Percentiles rank a stretch among this genome's conserved stretches.
Evolutionary conservation across 768 basidiomycete genomes (phyloP).

Genomic region (Zangia roseola): DNA sequence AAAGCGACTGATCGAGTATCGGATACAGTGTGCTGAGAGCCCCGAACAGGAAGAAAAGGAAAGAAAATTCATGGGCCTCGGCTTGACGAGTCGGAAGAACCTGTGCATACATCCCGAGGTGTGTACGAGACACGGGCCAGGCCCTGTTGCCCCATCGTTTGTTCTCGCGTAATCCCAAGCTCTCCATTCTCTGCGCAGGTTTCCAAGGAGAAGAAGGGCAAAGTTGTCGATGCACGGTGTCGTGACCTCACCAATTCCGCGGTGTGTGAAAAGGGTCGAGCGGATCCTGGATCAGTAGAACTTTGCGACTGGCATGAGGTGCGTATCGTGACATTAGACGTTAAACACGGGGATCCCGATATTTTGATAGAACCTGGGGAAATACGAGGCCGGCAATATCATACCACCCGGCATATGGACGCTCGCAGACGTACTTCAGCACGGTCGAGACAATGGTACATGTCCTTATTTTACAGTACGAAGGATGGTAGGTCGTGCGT

Average conservation of each 20-base stretch:
- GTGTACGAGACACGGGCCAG: slow-evolving; percentile 15
- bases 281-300: slow-evolving; percentile 86
- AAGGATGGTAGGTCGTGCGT: slow-evolving; percentile 71
- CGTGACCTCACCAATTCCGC: slow-evolving; percentile 89
- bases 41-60: slow-evolving; percentile 78
- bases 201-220: slow-evolving; percentile 97
- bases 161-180: neutral
- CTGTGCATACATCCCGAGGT: slow-evolving; percentile 95
- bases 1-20: slow-evolving; percentile 90
- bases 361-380: slow-evolving; percentile 67
- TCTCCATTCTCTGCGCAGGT: slow-evolving; percentile 49
- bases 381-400: slow-evolving; percentile 75
- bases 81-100: slow-evolving; percentile 94
- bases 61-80: slow-evolving; percentile 79
- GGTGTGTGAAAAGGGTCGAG: slow-evolving; percentile 78
- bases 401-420: slow-evolving; percentile 92
- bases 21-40: slow-evolving; percentile 68
- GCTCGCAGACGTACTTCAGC: slow-evolving; percentile 85
- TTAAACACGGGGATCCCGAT: slow-evolving; percentile 3
- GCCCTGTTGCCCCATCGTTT: neutral
- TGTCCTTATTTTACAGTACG: slow-evolving; percentile 98
- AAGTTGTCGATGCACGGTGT: slow-evolving; percentile 94
- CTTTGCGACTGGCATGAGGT: slow-evolving; percentile 98
- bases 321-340: slow-evolving; percentile 15
- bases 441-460: slow-evolving; percentile 79